A percentile compares a stretch with the other conserved stretches of the same genome.
These are phyloP conservation scores for Suhomyces yuchorum DNA, from an alignment of 1,139 yeast species.

Conservation along the genomic window DNA sequence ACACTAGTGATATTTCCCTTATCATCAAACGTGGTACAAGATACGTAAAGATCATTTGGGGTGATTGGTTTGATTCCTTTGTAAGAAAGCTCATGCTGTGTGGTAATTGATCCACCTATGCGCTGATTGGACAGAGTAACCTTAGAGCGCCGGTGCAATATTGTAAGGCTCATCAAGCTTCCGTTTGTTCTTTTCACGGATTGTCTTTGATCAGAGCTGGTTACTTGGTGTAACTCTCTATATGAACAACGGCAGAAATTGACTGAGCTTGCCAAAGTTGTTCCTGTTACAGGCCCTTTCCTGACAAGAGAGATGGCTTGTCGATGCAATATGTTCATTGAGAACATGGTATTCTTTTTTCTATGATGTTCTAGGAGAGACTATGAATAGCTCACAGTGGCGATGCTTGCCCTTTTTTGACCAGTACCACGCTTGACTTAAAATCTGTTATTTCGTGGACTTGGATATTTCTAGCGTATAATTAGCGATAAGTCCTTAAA, in stretches of 20 bases:
- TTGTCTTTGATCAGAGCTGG: background rate
- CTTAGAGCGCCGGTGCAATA: background rate
- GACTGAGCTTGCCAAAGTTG: background rate
- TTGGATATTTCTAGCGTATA: background rate
- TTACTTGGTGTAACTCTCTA: background rate
- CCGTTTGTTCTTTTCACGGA: background rate
- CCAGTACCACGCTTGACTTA: background rate
- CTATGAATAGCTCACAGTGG: background rate
- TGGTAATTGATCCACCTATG: background rate
- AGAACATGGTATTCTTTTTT: background rate
- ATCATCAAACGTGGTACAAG: constrained; percentile 73
- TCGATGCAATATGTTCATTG: background rate
- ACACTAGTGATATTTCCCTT: constrained; percentile 74
- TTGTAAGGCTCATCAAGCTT: background rate
- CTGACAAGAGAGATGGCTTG: background rate
- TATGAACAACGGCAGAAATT: background rate
- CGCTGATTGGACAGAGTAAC: background rate
- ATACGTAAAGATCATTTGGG: constrained; percentile 59
- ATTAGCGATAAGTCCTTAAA: background rate
- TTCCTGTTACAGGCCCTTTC: background rate
- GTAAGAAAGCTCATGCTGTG: constrained; percentile 1
- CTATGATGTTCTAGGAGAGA: background rate
- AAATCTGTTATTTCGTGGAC: background rate
- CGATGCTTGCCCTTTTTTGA: background rate
- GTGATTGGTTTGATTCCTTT: constrained; percentile 51